A percentile compares a stretch with the other conserved stretches of the same genome.
These are phyloP conservation scores for Thielaviopsis ethacetica DNA, from an alignment of 2,329 filamentous ascomycete species.

Conservation along the genomic window DNA sequence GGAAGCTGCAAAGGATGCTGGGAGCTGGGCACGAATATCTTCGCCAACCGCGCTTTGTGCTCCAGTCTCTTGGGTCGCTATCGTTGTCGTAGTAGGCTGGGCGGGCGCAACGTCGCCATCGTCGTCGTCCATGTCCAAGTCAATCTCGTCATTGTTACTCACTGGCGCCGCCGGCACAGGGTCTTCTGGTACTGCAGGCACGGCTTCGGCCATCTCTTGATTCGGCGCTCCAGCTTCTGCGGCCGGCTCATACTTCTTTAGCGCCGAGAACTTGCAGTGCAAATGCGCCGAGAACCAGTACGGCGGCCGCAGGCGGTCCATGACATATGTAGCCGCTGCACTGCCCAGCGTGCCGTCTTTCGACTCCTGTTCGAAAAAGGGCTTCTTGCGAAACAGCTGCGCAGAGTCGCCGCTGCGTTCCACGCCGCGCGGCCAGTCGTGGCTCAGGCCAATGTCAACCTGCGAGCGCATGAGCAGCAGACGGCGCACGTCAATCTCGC, in stretches of 20 bases:
- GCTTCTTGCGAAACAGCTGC: constrained; percentile 56
- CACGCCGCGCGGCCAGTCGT: constrained; percentile 83
- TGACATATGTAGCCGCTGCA: constrained; percentile 59
- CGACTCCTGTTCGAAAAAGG: constrained; percentile 60
- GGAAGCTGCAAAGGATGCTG: constrained; percentile 56
- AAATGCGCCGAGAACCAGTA: constrained; percentile 93
- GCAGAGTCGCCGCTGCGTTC: constrained; percentile 60
- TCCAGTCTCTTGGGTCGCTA: constrained; percentile 12
- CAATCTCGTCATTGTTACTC: constrained; percentile 51
- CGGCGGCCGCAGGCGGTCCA: constrained; percentile 64
- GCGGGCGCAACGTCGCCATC: constrained; percentile 19
- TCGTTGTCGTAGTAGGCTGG: not conserved
- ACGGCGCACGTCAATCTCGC: constrained; percentile 83
- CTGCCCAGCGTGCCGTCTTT: constrained; percentile 61
- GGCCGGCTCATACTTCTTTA: constrained; percentile 33
- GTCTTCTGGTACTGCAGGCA: not conserved
- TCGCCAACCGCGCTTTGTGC: constrained; percentile 30
- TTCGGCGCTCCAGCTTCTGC: constrained; percentile 11
- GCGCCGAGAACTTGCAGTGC: constrained; percentile 72
- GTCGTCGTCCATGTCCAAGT: constrained; percentile 47
- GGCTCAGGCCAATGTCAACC: constrained; percentile 79
- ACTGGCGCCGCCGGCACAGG: not conserved
- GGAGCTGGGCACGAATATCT: constrained; percentile 55
- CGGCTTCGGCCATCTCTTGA: constrained; percentile 15
- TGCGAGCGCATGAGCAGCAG: constrained; percentile 71